These are phyloP conservation scores for Huiozyma sinensis DNA, from an alignment of 805 yeast genomes.

Conservation along the genomic window DNA sequence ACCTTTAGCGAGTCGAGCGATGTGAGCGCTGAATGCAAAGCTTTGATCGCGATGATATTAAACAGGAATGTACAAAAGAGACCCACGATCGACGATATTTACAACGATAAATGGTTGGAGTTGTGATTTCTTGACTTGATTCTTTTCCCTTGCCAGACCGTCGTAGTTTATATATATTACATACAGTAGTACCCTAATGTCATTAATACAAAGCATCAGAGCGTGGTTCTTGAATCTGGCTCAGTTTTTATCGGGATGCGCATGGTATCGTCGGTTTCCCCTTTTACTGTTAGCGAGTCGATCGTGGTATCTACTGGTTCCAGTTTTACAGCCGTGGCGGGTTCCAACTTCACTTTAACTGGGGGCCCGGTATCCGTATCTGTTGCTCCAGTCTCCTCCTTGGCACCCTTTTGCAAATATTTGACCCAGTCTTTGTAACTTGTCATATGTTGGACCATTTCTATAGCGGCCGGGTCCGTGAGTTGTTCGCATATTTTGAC, in stretches of 20 bases:
- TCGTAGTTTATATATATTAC: not conserved
- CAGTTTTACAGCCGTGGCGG: no score
- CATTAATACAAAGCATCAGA: not conserved
- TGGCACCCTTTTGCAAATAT: constrained; percentile 3
- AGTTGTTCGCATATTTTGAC: constrained; percentile 2
- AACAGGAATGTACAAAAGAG: constrained; percentile 56
- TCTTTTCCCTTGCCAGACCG: not conserved
- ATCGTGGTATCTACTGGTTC: no score
- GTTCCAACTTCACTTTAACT: no score
- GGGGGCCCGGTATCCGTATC: no score
- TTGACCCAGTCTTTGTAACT: constrained; percentile 9
- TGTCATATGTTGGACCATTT: constrained; percentile 6
- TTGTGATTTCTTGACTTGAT: constrained; percentile 1
- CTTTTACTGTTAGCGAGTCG: no score
- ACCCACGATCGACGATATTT: constrained; percentile 64
- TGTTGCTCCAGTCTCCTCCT: not conserved
- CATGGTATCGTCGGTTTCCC: no score
- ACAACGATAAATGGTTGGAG: constrained; percentile 61
- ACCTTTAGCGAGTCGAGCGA: constrained; percentile 33
- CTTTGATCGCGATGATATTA: constrained; percentile 53
- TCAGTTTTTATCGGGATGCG: not conserved
- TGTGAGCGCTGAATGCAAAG: constrained; percentile 49
- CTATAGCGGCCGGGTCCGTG: not conserved
- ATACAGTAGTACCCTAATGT: not conserved
- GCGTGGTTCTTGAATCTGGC: no score